A percentile compares a stretch with the other conserved stretches of the same genome.
phyloP scores from a whole-genome alignment of 768 basidiomycete genomes.

The Boletellus emodensis region DNA sequence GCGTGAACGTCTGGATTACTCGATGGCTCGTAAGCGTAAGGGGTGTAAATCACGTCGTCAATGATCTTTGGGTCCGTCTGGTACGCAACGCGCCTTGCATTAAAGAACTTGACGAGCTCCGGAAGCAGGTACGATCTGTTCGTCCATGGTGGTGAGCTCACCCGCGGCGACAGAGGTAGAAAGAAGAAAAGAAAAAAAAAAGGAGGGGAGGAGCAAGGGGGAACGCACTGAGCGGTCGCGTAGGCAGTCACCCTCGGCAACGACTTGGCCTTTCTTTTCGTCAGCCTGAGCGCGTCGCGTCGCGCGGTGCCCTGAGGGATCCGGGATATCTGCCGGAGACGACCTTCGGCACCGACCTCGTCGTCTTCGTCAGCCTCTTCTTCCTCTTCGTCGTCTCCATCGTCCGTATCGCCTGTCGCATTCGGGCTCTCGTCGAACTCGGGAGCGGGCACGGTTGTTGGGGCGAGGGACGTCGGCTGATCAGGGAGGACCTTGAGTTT shows the following conservation, averaged over 20 bases:
- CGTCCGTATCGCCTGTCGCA: conserved; percentile 62
- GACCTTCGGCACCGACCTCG: conserved; percentile 55
- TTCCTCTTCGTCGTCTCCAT: conserved; percentile 60
- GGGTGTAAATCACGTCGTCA: conserved; percentile 93
- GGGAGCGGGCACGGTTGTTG: conserved; percentile 24
- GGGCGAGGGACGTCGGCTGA: conserved; percentile 55
- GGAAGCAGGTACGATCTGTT: conserved; percentile 82
- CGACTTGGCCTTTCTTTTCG: conserved; percentile 92
- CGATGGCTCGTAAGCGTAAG: conserved; percentile 72
- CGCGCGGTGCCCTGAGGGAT: conserved; percentile 94
- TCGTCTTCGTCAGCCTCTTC: conserved; percentile 50
- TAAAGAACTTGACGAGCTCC: conserved; percentile 86
- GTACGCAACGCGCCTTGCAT: conserved; percentile 77
- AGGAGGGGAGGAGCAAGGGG: not conserved
- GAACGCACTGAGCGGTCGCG: conserved; percentile 77
- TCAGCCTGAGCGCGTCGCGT: conserved; percentile 82
- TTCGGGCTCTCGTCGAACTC: conserved; percentile 42
- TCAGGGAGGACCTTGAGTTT: conserved; percentile 89
- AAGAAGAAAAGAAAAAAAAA: no score
- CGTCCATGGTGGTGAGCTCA: not conserved
- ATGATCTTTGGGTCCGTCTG: conserved; percentile 83
- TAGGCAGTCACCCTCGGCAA: conserved; percentile 94
- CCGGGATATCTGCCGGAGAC: conserved; percentile 68
- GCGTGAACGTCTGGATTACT: conserved; percentile 30
- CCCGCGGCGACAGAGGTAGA: not conserved